A percentile compares a stretch with the other conserved stretches of the same genome.
phyloP scores from a whole-genome alignment of 768 basidiomycete species.

The Amanita phalloides region DNA sequence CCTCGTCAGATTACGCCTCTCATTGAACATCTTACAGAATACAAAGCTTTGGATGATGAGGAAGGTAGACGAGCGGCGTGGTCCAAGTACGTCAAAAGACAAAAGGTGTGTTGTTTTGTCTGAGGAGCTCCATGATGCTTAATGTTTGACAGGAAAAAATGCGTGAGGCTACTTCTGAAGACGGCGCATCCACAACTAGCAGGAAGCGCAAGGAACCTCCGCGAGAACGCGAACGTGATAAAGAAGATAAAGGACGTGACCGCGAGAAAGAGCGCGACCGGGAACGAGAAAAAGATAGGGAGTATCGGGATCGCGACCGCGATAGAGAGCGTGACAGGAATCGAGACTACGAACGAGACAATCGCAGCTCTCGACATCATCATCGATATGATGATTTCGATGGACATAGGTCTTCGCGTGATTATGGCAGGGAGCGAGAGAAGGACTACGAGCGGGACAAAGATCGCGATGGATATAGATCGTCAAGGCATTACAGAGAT shows the following conservation, averaged over 20 bases:
- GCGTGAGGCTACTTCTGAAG: conserved; percentile 68
- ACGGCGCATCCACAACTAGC: conserved; percentile 75
- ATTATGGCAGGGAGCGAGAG: conserved; percentile 29
- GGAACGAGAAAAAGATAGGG: conserved; percentile 22
- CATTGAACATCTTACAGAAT: conserved; percentile 80
- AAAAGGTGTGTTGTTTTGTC: conserved; percentile 48
- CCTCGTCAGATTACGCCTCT: conserved; percentile 51
- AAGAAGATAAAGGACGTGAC: conserved; percentile 12
- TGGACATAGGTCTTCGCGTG: conserved; percentile 27
- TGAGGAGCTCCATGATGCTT: conserved; percentile 1
- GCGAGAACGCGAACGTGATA: conserved; percentile 37
- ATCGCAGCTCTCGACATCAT: conserved; percentile 33
- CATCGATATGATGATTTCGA: conserved; percentile 41
- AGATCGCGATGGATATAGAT: conserved; percentile 30
- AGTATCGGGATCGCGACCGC: conserved; percentile 28
- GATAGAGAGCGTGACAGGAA: conserved; percentile 29
- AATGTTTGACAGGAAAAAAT: conserved; percentile 52
- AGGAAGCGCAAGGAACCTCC: conserved; percentile 70
- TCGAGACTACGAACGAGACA: conserved; percentile 23
- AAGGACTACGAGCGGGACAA: conserved; percentile 29
- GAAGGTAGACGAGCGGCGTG: conserved; percentile 75
- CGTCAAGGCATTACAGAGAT: conserved; percentile 42
- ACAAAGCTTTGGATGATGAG: conserved; percentile 81
- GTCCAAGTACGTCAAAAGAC: conserved; percentile 78
- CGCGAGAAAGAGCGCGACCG: conserved; percentile 25